These are phyloP conservation scores for Melampsora americana DNA, from an alignment of 1,284 basidiomycete species.

Conservation along the genomic window DNA sequence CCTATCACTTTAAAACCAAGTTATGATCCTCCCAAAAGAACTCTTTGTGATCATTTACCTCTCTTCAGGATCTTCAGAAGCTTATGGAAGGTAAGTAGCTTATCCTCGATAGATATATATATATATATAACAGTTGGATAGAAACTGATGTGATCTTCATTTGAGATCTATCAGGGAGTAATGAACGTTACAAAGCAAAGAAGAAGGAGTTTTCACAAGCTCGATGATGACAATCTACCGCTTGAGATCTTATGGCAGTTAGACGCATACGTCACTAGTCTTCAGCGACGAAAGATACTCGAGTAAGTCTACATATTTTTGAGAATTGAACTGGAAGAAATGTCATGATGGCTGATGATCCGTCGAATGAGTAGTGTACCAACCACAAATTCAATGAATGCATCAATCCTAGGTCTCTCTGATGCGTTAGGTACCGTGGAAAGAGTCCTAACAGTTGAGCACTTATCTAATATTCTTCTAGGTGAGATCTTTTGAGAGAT, in stretches of 20 bases:
- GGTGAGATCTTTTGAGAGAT: not conserved
- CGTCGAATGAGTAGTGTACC: constrained; percentile 18
- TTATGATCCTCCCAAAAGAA: constrained; percentile 27
- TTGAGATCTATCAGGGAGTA: constrained; percentile 17
- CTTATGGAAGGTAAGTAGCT: constrained; percentile 8
- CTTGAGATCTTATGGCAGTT: constrained; percentile 36
- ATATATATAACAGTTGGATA: too few relatives aligned
- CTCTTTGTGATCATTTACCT: constrained; percentile 21
- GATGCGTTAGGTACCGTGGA: constrained; percentile 30
- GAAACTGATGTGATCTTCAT: not conserved
- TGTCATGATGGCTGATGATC: not conserved
- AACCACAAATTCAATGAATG: constrained; percentile 6
- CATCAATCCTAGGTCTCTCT: constrained; percentile 14
- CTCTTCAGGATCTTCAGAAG: constrained; percentile 22
- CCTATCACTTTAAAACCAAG: constrained; percentile 15
- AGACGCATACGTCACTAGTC: constrained; percentile 20
- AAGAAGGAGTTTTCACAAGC: constrained; percentile 1
- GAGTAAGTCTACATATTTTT: constrained; percentile 10
- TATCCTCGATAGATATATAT: too few relatives aligned
- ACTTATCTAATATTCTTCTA: not conserved
- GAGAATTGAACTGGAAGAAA: not conserved
- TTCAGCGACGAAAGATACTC: constrained; percentile 18
- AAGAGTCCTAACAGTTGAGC: constrained; percentile 30
- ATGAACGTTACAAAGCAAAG: constrained; percentile 10
- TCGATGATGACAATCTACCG: constrained; percentile 33